Evolutionary conservation across 2,329 filamentous ascomycete species (phyloP), one percentile per base, ranked within the genome.

Genomic region (Harringtonia lauricola): DNA sequence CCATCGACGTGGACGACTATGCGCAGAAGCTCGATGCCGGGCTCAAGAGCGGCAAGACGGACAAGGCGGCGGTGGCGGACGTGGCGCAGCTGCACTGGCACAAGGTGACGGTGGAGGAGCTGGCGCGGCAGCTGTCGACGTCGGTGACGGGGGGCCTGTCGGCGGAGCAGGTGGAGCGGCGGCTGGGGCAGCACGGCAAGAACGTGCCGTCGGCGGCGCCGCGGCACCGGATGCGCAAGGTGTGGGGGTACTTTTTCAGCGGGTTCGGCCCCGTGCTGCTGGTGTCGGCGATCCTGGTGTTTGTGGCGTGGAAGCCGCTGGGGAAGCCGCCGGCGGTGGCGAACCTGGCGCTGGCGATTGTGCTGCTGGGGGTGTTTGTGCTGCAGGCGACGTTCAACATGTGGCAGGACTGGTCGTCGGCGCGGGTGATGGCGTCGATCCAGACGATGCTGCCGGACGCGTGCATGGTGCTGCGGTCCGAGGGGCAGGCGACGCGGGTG

Each of bases 401-500:
- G 54, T 83, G 72, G 67, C 77, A 81, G 54, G 84, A 89, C 57
- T 89, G 83, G 75, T 86, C 82, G 2, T 83, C 81, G 0, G 82
- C 76, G 1, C 68, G 79, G 6, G 83, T 87, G 44, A 89, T 89
- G 85, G 75, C 78, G 17, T 86, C 81, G 0, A 89, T 89, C 57
- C 84, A 80, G 39, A 81, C 74, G 17, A 85, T 89, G 83, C 68
- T 89, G n/a, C 84, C 84, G 0, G 83, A 86, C 52, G 70, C 78
- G 46, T 86, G 80, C 52, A 64, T 79, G 22, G 69, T 83, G 8
- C 61, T 83, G 8, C 74, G 83, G 18, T 74, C 84, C 49, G 72
- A 77, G 1, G 54, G 57, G 4, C 65, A 72, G 48, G 54, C 64
- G 1, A 15, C 49, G 17, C 19, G 46, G 36, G 48, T 54, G 64